phyloP scores from a whole-genome alignment of 2,329 filamentous ascomycete species.

The Xylaria sp. region DNA sequence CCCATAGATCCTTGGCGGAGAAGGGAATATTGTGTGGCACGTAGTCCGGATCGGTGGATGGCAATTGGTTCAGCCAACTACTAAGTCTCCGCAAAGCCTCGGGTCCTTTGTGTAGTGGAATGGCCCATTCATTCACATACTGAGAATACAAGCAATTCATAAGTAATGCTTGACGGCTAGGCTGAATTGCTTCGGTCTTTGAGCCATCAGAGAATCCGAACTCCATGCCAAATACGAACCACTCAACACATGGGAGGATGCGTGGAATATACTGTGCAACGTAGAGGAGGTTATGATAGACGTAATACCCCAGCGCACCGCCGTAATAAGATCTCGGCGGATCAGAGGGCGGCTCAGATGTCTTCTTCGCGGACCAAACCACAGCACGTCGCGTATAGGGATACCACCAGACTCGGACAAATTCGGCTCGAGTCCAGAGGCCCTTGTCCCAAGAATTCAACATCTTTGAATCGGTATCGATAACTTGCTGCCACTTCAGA shows the following conservation, averaged over 20 bases:
- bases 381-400: slow-evolving; percentile 90
- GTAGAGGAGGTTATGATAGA: slow-evolving; percentile 92
- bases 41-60: slow-evolving; percentile 72
- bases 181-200: slow-evolving; percentile 79
- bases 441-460: slow-evolving; percentile 76
- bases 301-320: slow-evolving; percentile 81
- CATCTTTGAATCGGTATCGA: slow-evolving; percentile 76
- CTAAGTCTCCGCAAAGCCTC: slow-evolving; percentile 86
- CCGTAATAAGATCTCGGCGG: slow-evolving; percentile 83
- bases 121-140: slow-evolving; percentile 97
- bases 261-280: slow-evolving; percentile 80
- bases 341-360: slow-evolving; percentile 67
- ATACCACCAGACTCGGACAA: slow-evolving; percentile 97
- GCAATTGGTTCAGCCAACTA: slow-evolving; percentile 79
- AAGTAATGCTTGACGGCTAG: slow-evolving; percentile 80
- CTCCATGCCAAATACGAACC: slow-evolving; percentile 97
- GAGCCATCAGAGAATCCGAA: slow-evolving; percentile 85
- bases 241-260: slow-evolving; percentile 88
- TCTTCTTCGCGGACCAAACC: slow-evolving; percentile 88
- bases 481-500: slow-evolving; percentile 86
- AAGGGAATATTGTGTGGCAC: slow-evolving; percentile 79
- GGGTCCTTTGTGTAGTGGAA: slow-evolving; percentile 85
- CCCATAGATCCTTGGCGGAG: slow-evolving; percentile 79
- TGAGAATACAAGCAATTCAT: slow-evolving; percentile 99
- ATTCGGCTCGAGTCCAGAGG: slow-evolving; percentile 88